Evolutionary conservation across 805 yeast species (phyloP), one percentile per base, ranked within the genome.

Genomic region (Sugiyamaella valdiviana): DNA sequence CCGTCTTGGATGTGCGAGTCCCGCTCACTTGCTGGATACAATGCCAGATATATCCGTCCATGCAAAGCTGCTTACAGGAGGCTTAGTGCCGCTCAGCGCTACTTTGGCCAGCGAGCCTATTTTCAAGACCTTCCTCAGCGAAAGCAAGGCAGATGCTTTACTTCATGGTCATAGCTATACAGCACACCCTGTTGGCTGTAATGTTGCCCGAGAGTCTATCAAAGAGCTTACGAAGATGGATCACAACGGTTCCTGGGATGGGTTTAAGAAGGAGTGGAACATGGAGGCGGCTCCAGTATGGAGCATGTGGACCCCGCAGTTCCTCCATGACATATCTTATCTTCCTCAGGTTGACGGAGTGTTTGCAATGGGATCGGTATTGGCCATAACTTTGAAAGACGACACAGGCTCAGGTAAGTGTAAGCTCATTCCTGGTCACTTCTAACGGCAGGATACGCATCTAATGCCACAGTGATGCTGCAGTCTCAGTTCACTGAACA

Each of bases 91-190:
- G 17, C 39, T 58, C 39, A 48, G 60, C 14, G 55, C 50, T 1
- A 58, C 62, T 3, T 39, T 50, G 44, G 57, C 61, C 3, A 53
- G 57, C 15, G 55, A 58, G 38, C 19, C 46, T 9, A 57, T 58
- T 16, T 58, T 55, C 50, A 45, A 56, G 36, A 38, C 57, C 3
- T 58, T 58, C 44, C 35, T 58, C 29, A 53, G 59, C 35, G 48
- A 42, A 19, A 36, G 45, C 29, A 58, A 58, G 32, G 54, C 49
- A 14, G 61, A 58, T 35, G 62, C 62, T 15, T 47, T 58, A 35
- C 49, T 58, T 4, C 62, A 58, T 40, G 62, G 62, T 2, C 62
- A 58, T 45, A 52, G 58, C 17, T 58, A 58, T 42, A 58, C 62
- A 5, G 62, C 62, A 3, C 60, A 58, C 36, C 59, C 62, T 12